These are phyloP conservation scores for Colletotrichum sp. DNA, from an alignment of 2,329 filamentous ascomycete species.

Conservation along the genomic window DNA sequence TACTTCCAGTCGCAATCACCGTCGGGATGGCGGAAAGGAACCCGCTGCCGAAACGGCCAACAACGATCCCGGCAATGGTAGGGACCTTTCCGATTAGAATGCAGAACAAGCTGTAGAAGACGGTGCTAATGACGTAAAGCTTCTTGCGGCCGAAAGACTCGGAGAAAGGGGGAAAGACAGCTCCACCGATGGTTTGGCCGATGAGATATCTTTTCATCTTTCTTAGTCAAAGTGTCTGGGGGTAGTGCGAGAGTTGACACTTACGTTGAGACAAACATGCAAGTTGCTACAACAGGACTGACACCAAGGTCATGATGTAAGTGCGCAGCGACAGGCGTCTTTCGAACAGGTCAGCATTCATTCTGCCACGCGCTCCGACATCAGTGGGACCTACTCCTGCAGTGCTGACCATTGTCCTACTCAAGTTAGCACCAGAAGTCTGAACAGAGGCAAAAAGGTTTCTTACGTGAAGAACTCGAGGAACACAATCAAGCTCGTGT, in stretches of 20 bases:
- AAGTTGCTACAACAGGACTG: neutral
- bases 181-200: neutral
- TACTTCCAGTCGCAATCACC: neutral
- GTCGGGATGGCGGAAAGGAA: neutral
- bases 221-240: neutral
- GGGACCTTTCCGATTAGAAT: neutral
- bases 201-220: neutral
- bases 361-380: fast-evolving
- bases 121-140: neutral
- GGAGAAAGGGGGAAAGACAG: neutral
- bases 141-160: conserved; percentile 13
- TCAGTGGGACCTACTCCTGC: neutral
- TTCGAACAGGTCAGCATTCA: neutral
- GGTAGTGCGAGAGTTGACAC: fast-evolving
- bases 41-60: neutral
- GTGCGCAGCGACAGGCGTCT: neutral
- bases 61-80: neutral
- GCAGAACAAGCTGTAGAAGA: conserved; percentile 2
- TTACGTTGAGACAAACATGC: neutral
- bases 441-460: neutral
- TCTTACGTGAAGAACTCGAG: neutral
- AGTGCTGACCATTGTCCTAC: neutral
- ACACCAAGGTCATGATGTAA: neutral
- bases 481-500: neutral
- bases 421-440: neutral